phyloP scores from a whole-genome alignment of 2,329 filamentous ascomycete species.

The Trichocomaceae sp. region DNA sequence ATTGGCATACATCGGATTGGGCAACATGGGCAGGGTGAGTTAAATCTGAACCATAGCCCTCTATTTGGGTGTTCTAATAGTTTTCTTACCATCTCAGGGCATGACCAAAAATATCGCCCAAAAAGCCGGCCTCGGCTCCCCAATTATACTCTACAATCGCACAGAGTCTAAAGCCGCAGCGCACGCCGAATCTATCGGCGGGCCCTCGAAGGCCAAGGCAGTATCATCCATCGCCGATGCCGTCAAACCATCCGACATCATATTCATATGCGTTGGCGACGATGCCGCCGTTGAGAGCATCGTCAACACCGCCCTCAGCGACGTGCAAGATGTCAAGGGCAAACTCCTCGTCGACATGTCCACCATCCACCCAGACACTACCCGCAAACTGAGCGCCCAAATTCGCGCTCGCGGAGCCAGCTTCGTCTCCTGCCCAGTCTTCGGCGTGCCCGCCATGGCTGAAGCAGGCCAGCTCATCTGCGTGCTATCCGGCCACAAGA shows the following conservation, averaged over 20 bases:
- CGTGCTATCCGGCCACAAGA: conserved; percentile 61
- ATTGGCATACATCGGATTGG: conserved; percentile 21
- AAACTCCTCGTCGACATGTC: conserved; percentile 86
- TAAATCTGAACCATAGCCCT: not conserved
- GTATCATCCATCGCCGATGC: conserved; percentile 59
- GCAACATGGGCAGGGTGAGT: conserved; percentile 22
- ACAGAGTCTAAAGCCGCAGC: conserved; percentile 60
- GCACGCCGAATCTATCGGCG: conserved; percentile 53
- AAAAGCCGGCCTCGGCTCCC: conserved; percentile 65
- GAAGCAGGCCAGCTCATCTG: conserved; percentile 65
- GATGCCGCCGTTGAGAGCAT: conserved; percentile 64
- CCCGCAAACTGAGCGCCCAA: conserved; percentile 56
- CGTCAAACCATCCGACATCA: conserved; percentile 63
- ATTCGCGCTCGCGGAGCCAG: conserved; percentile 56
- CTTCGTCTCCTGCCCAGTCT: conserved; percentile 65
- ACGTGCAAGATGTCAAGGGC: conserved; percentile 40
- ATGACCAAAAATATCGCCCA: conserved; percentile 79
- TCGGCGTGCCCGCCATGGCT: conserved; percentile 35
- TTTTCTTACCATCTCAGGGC: conserved; percentile 46
- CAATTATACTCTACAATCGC: conserved; percentile 75
- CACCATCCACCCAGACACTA: conserved; percentile 78
- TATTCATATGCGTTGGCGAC: conserved; percentile 75
- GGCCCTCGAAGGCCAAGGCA: conserved; percentile 52
- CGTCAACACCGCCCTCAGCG: conserved; percentile 49
- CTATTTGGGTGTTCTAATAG: not conserved